Base-by-base conservation (phyloP, 2,329 filamentous ascomycete genomes). In the Fusarium continuum region DNA sequence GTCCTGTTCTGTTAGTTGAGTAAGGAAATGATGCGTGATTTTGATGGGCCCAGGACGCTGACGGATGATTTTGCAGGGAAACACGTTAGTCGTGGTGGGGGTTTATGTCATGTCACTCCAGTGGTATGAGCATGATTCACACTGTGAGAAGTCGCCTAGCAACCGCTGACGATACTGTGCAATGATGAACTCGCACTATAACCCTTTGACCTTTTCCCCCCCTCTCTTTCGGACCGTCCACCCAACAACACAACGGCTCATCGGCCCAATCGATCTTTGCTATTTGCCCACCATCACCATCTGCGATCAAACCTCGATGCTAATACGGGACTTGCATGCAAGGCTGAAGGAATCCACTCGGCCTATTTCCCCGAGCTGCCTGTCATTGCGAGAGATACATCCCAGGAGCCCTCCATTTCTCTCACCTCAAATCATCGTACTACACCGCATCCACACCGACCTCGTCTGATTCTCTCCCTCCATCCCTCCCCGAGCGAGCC, bases 1-100 rank as follows among this genome's bases (percentile, higher is more conserved):
- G 55, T 39, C 55, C n/a, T n/a, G n/a, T n/a, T n/a, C n/a, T n/a
- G n/a, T n/a, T n/a, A n/a, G n/a, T 50, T 59, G 61, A 63, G 64
- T 55, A 54, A 57, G 58, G 50, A 65, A 70, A 65, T 59, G 50
- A 67, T 74, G 71, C 68, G 68, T 75, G 70, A 73, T 74, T n/a
- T 73, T 74, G 68, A 67, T 65, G 68, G 61, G 50, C 39, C 48
- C 22, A 49, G n/a, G 44, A 56, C 31, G 45, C 35, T n/a, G 62
- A 71, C 61, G 40, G 46, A 59, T 44, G 55, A 68, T 64, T 68
- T 68, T 50, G 57, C 56, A 65, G 49, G 50, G 65, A 57, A 68
- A 70, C 65, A 71, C 67, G 69, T 69, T 67, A 67, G 65, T 60
- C 51, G 34, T 57, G 40, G 68, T 68, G 68, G 68, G 64, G 66